phyloP scores from a whole-genome alignment of 192 early-diverging fungal genomes.

The Podila clonocystis region DNA sequence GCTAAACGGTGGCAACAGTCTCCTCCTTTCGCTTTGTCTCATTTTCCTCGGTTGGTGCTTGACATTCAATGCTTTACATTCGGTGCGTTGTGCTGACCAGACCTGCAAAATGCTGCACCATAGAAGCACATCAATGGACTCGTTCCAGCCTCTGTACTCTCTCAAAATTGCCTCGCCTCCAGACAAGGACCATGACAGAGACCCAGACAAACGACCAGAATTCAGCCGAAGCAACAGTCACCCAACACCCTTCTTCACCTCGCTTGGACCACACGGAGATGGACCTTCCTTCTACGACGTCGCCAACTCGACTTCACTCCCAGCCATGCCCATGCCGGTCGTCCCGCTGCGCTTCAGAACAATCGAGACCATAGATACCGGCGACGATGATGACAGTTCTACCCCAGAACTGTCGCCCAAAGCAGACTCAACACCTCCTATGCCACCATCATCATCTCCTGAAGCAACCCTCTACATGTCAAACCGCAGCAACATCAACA shows the following conservation, averaged over 20 bases:
- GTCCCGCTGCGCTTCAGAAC: background rate
- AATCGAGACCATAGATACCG: background rate
- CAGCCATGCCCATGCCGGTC: background rate
- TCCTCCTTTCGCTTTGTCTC: too few relatives aligned
- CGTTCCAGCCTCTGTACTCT: too few relatives aligned
- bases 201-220: background rate
- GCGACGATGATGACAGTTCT: too few relatives aligned
- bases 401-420: too few relatives aligned
- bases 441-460: background rate
- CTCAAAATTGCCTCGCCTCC: too few relatives aligned
- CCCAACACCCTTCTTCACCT: background rate
- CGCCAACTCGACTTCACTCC: background rate
- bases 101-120: too few relatives aligned
- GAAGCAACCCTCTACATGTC: background rate
- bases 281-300: background rate
- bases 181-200: background rate
- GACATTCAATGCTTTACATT: too few relatives aligned
- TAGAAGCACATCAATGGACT: too few relatives aligned
- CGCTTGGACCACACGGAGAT: background rate
- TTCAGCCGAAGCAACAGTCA: constrained; percentile 1
- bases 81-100: too few relatives aligned
- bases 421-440: background rate
- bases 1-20: too few relatives aligned
- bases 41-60: too few relatives aligned
- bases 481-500: background rate